Conservation (phyloP, 306 rosid species). For the Betula pendula region DNA sequence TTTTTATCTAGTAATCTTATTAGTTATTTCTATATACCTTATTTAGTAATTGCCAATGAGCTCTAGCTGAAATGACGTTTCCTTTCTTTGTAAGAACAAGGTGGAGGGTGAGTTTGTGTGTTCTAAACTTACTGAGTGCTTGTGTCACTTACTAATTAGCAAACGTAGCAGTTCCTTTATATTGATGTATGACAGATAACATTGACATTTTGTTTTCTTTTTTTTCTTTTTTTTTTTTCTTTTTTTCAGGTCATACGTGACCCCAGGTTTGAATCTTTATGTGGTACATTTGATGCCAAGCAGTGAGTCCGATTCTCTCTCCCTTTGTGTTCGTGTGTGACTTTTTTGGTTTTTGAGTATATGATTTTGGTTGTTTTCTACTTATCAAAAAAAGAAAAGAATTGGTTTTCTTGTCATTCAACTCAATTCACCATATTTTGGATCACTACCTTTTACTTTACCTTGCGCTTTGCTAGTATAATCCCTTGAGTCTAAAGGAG, state of each 20-base stretch:
- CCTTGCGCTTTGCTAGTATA: too few species aligned
- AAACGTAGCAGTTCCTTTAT: background rate
- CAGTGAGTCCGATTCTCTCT: constrained; percentile 47
- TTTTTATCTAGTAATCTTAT: background rate
- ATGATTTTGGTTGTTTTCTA: background rate
- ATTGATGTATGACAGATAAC: constrained; percentile 9
- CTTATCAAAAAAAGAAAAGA: too few species aligned
- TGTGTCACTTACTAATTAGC: too few species aligned
- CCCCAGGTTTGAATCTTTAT: constrained; percentile 82
- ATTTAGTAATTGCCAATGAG: too few species aligned
- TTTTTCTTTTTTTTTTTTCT: too few species aligned
- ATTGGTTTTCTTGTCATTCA: background rate
- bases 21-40: background rate
- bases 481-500: background rate
- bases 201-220: too few species aligned
- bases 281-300: constrained; percentile 57
- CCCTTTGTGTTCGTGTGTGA: background rate
- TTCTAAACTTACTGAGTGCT: too few species aligned
- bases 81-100: too few species aligned
- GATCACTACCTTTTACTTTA: background rate
- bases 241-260: constrained; percentile 63
- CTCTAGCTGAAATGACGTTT: too few species aligned
- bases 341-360: background rate
- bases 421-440: too few species aligned
- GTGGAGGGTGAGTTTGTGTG: too few species aligned